A percentile compares a stretch with the other conserved stretches of the same genome.
These are phyloP conservation scores for Trichosporon sp. DNA, from an alignment of 1,284 basidiomycete species.

Conservation along the genomic window DNA sequence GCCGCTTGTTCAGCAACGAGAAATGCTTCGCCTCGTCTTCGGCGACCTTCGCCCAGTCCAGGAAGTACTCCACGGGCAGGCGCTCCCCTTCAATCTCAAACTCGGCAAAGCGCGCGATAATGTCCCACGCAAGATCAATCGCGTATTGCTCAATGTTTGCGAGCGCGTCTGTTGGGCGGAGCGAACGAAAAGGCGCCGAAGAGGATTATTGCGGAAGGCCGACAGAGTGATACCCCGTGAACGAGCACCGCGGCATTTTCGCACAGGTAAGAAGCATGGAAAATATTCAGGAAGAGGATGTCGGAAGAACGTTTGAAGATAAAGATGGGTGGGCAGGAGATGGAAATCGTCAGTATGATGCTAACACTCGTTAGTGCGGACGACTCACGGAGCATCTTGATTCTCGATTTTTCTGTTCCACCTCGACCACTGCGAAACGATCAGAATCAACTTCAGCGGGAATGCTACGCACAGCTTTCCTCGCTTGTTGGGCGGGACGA, in stretches of 20 bases:
- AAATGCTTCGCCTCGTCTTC: conserved; percentile 77
- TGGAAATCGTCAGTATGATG: neutral
- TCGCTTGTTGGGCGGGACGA: conserved; percentile 58
- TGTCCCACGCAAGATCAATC: conserved; percentile 79
- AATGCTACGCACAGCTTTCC: conserved; percentile 24
- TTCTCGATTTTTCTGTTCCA: conserved; percentile 60
- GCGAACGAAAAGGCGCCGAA: neutral
- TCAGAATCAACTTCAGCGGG: conserved; percentile 10
- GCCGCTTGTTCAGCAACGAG: conserved; percentile 49
- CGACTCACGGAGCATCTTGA: conserved; percentile 63
- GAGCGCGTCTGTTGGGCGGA: conserved; percentile 56
- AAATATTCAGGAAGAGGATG: too few relatives aligned
- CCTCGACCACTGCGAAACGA: conserved; percentile 52
- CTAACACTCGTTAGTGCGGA: neutral
- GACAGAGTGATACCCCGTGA: neutral
- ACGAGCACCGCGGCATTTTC: neutral
- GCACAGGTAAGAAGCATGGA: neutral
- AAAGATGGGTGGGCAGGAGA: neutral
- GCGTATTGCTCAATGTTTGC: conserved; percentile 93
- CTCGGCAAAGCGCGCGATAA: conserved; percentile 70
- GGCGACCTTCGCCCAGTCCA: conserved; percentile 69
- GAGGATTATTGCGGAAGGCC: neutral
- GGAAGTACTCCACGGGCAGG: conserved; percentile 69
- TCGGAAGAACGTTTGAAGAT: neutral
- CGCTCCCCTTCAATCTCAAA: conserved; percentile 49